Base-by-base conservation (phyloP, 2,329 filamentous ascomycete genomes). In the Diplodia corticola region DNA sequence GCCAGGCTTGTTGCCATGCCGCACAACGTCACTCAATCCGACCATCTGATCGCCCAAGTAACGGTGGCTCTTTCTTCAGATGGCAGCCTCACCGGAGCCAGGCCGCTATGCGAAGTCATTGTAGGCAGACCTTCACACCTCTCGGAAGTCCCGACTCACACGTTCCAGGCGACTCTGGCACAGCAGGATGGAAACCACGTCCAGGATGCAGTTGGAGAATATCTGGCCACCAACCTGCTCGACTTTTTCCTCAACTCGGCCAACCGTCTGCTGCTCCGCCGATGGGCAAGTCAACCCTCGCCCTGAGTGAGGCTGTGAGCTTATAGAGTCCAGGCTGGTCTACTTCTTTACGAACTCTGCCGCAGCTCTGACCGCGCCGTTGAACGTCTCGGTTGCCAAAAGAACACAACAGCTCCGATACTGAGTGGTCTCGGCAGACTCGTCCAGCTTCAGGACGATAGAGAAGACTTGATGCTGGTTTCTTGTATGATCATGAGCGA, bases 391-490 rank as follows among this genome's bases (percentile, higher is more conserved):
- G 15, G 17, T 12, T 17, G 17, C n/a, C 5, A 30, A 22, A 30
- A 33, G 7, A 17, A 5, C 26, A 20, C n/a, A 13, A 26, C 7
- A 13, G 2, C 5, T 17, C 4, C 9, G 9, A 15, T 17, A 7
- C 40, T 63, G 24, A 33, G 20, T 24, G 64, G 57, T 9, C 55
- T 78, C 20, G 76, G 76, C 22, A 51, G 70, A 0, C 59, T 75
- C 35, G 69, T 78, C 3, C 68, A 75, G 10, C 65, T 68, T 17
- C 44, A 26, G 3, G 59, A 65, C 1, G 73, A 75, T 61, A 61
- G 48, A 6, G 76, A 77, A 66, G 74, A 76, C 63, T 72, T 69
- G 15, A 75, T 70, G 20, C 70, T 78, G 10, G 63, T 78, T 5
- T 73, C 75, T 5, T 75, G 74, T 7, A 64, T 75, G 13, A 68